A percentile compares a stretch with the other conserved stretches of the same genome.
Conservation (phyloP, 371 early-diverging fungal genomes). For the Choanephora cucurbitarum region DNA sequence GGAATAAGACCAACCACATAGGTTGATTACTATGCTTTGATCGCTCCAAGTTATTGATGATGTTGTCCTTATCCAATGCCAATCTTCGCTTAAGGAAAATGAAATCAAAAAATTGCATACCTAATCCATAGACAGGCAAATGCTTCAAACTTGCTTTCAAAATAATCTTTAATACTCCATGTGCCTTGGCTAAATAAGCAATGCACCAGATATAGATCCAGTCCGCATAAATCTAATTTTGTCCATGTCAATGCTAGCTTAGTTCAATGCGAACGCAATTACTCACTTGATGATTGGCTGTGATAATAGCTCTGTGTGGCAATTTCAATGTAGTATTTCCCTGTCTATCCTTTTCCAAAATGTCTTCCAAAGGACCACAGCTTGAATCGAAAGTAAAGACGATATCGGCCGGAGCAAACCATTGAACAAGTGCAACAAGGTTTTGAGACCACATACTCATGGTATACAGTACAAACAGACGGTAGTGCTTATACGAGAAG, state of each 20-base stretch:
- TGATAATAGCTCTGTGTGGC: slow-evolving; percentile 55
- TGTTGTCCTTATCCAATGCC: slow-evolving; percentile 64
- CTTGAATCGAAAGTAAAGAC: slow-evolving; percentile 59
- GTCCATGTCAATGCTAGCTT: neutral
- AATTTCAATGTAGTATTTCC: slow-evolving; percentile 33
- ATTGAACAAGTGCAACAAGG: slow-evolving; percentile 60
- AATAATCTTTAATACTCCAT: slow-evolving; percentile 82
- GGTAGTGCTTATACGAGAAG: slow-evolving; percentile 40
- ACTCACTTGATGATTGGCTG: slow-evolving; percentile 80
- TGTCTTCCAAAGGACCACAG: slow-evolving; percentile 29
- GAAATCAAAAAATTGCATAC: slow-evolving; percentile 86
- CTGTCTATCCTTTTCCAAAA: slow-evolving; percentile 18
- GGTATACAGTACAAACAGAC: slow-evolving; percentile 52
- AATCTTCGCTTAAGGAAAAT: slow-evolving; percentile 84
- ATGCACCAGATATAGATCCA: slow-evolving; percentile 89
- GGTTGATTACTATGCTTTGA: slow-evolving; percentile 49
- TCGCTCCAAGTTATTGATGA: slow-evolving; percentile 44
- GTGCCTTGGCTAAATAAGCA: slow-evolving; percentile 65
- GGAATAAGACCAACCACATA: slow-evolving; percentile 88
- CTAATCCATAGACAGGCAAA: slow-evolving; percentile 87
- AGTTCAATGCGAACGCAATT: neutral
- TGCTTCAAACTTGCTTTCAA: slow-evolving; percentile 76
- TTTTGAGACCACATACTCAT: slow-evolving; percentile 65
- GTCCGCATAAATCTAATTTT: slow-evolving; percentile 78
- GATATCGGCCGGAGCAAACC: slow-evolving; percentile 66